Evolutionary conservation across 495 filamentous ascomycete species (phyloP).

Genomic region (Friedmanniomyces endolithicus): DNA sequence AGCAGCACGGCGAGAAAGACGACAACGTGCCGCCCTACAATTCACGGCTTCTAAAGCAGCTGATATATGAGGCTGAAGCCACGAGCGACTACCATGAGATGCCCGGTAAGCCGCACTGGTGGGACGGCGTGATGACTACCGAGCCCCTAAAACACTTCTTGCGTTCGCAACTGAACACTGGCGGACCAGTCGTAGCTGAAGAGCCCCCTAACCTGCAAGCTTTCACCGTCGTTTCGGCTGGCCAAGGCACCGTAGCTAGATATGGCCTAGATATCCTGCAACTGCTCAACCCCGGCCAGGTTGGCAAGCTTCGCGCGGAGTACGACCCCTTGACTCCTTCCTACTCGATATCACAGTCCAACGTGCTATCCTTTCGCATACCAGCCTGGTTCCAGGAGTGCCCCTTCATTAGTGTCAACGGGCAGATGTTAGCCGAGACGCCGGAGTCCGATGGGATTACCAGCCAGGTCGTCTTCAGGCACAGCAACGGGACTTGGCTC

Average conservation of each 20-base stretch:
- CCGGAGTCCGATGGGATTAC: neutral
- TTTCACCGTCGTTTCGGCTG: conserved; percentile 39
- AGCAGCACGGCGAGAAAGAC: conserved; percentile 45
- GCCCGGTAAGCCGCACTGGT: conserved; percentile 41
- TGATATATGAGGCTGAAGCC: conserved; percentile 33
- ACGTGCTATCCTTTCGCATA: conserved; percentile 2
- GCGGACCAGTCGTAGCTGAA: neutral
- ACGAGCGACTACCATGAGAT: conserved; percentile 41
- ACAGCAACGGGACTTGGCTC: neutral
- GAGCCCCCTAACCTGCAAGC: conserved; percentile 17
- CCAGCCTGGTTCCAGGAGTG: conserved; percentile 1
- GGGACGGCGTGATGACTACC: conserved; percentile 34
- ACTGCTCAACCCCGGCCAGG: conserved; percentile 35
- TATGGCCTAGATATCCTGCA: conserved; percentile 39
- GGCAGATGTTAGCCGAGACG: neutral
- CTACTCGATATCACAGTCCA: neutral
- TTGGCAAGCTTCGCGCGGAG: conserved; percentile 21
- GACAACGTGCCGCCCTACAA: conserved; percentile 50
- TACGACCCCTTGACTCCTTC: conserved; percentile 3
- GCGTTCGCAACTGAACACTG: conserved; percentile 18
- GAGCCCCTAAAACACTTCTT: conserved; percentile 36
- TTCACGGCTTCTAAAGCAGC: conserved; percentile 41
- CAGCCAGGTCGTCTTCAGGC: neutral
- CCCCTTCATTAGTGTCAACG: neutral
- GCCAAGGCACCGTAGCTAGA: conserved; percentile 40